Evolutionary conservation across 805 yeast genomes (phyloP).

Genomic region (Teunomyces tritomae): DNA sequence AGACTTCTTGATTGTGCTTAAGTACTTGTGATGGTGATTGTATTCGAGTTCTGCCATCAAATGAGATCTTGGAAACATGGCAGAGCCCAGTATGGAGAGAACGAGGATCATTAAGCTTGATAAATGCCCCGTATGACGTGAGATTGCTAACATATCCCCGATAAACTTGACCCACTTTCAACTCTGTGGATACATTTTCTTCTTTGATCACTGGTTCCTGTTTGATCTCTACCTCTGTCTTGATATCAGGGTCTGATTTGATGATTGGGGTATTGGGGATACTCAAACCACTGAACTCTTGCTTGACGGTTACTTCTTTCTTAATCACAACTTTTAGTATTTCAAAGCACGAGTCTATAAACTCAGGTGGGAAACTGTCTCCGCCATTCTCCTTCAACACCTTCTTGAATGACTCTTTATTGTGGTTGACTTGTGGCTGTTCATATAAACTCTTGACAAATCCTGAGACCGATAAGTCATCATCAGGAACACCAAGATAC

Average conservation of each 20-base stretch:
- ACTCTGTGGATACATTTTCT: constrained; percentile 8
- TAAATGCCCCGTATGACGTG: constrained; percentile 76
- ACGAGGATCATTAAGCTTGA: constrained; percentile 39
- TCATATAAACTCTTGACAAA: constrained; percentile 26
- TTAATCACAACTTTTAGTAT: constrained; percentile 5
- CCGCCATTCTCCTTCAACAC: constrained; percentile 38
- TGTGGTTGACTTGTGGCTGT: constrained; percentile 7
- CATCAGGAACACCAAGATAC: constrained; percentile 20
- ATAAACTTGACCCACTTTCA: constrained; percentile 49
- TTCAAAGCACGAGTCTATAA: constrained; percentile 22
- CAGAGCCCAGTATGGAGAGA: constrained; percentile 58
- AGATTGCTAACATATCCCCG: constrained; percentile 60
- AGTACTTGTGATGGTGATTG: constrained; percentile 60
- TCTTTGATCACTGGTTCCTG: constrained; percentile 3
- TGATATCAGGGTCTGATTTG: constrained; percentile 9
- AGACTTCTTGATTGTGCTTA: constrained; percentile 57
- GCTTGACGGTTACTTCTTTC: neutral
- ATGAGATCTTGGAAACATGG: constrained; percentile 69
- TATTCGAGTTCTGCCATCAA: constrained; percentile 43
- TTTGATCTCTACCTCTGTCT: constrained; percentile 6
- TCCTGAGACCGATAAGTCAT: constrained; percentile 22
- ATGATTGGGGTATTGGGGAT: constrained; percentile 15
- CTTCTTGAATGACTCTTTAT: constrained; percentile 9
- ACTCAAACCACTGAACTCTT: constrained; percentile 8
- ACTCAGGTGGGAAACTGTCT: constrained; percentile 35